Evolutionary conservation across 352 stramenopile species (phyloP).

Genomic region (Phytopythium oedochilum): DNA sequence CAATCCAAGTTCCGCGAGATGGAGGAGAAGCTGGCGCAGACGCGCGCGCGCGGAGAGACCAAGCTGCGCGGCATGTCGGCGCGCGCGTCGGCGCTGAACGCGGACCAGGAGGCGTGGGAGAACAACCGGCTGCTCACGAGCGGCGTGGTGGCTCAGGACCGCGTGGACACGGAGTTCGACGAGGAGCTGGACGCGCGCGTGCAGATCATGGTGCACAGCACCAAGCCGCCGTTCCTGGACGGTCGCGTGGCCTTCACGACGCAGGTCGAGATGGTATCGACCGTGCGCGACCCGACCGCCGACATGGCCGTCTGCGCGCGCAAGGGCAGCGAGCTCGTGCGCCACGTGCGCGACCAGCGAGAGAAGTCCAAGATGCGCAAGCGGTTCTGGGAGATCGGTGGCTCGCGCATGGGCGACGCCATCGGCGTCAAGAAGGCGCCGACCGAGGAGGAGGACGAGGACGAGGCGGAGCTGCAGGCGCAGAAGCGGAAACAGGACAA

Average conservation of each 20-base stretch:
- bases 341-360: slow-evolving; percentile 68
- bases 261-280: slow-evolving; percentile 93
- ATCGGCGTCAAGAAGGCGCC: slow-evolving; percentile 88
- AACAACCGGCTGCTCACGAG: slow-evolving; percentile 95
- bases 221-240: slow-evolving; percentile 97
- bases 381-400: slow-evolving; percentile 98
- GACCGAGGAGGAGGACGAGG: slow-evolving; percentile 53
- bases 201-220: slow-evolving; percentile 97
- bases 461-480: slow-evolving; percentile 31
- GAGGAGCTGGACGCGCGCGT: slow-evolving; percentile 94
- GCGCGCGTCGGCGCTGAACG: slow-evolving; percentile 89
- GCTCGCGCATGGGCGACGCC: slow-evolving; percentile 95
- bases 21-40: slow-evolving; percentile 88
- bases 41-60: slow-evolving; percentile 70
- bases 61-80: slow-evolving; percentile 90
- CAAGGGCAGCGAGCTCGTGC: slow-evolving; percentile 89
- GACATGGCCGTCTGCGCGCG: slow-evolving; percentile 95
- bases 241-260: slow-evolving; percentile 94
- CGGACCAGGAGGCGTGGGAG: slow-evolving; percentile 98
- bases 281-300: slow-evolving; percentile 93
- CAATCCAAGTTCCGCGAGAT: slow-evolving; percentile 88
- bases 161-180: slow-evolving; percentile 85
- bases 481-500: slow-evolving; percentile 8
- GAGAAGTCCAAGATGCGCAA: slow-evolving; percentile 94
- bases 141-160: slow-evolving; percentile 83